phyloP scores from a whole-genome alignment of 2,329 filamentous ascomycete species.

The Thielaviopsis punctulata region DNA sequence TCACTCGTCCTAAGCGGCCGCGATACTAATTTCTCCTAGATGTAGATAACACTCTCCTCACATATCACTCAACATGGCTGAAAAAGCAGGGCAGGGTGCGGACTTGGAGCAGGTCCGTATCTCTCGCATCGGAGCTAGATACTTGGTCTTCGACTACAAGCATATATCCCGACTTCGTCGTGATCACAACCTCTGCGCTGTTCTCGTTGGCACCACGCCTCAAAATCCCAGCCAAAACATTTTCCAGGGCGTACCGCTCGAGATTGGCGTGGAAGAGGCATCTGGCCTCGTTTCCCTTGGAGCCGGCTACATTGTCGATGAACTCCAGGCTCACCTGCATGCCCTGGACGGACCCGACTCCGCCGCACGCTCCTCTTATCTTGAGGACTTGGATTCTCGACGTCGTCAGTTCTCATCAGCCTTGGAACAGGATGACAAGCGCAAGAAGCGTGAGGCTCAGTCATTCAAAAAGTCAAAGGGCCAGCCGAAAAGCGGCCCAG shows the following conservation, averaged over 20 bases:
- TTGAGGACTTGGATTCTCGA: conserved; percentile 5
- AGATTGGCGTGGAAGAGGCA: conserved; percentile 83
- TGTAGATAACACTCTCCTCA: not conserved
- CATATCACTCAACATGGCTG: not conserved
- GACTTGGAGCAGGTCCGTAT: conserved; percentile 49
- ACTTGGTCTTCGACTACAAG: conserved; percentile 78
- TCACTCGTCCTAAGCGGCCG: not conserved
- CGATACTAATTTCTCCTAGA: conserved; percentile 7
- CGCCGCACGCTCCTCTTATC: not conserved
- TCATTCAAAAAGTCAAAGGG: conserved; percentile 13
- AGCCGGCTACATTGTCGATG: conserved; percentile 66
- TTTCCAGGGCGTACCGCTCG: conserved; percentile 73
- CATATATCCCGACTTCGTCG: conserved; percentile 63
- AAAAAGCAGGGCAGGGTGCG: not conserved
- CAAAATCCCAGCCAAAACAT: conserved; percentile 91
- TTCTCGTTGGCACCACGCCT: conserved; percentile 72
- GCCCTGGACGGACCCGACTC: conserved; percentile 40
- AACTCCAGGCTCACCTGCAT: conserved; percentile 50
- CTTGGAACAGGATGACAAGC: conserved; percentile 5
- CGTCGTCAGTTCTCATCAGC: conserved; percentile 5
- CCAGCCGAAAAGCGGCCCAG: conserved; percentile 13
- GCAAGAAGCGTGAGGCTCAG: conserved; percentile 13
- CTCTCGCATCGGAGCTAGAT: conserved; percentile 61
- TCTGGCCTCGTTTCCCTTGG: conserved; percentile 61
- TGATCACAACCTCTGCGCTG: conserved; percentile 67